Base-by-base conservation (phyloP, 768 basidiomycete genomes). In the Hebeloma cylindrosporum region DNA sequence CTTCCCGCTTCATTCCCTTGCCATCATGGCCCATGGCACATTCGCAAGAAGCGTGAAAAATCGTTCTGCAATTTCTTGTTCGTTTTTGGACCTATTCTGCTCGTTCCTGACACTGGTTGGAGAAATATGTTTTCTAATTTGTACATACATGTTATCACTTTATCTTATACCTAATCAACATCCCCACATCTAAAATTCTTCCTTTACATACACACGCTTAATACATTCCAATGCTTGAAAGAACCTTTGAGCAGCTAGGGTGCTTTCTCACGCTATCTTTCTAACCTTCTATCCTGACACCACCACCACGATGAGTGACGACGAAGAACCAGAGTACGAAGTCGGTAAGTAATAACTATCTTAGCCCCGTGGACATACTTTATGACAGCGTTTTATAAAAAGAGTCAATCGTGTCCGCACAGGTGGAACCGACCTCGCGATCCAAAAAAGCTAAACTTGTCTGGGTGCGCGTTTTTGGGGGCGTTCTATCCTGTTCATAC, bases 341-440 rank as follows among this genome's bases (percentile, higher is more conserved):
- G 82, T 86, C 48, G 83, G 84, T 82, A 45, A 66, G 82, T 67
- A 30, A 37, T 13, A 26, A 14, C 18, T 5, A 36, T 6, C 3
- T 26, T 9, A 51, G 18, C 14, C 16, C 10, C 30, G 1, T 7
- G 43, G 0, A 5, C 37, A 7, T 38, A 43, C 43, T 27, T 35
- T 11, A 38, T 46, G 43, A 14, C 42, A 17, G 34, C 34, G 23
- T 36, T 26, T 22, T 45, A 3, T 23, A 22, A 49, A 4, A 47
- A 85, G 83, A 85, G 59, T 71, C 71, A 16, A 68, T 85, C 30
- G 60, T 70, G 2, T 64, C 68, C 43, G 85, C 85, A 25, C 72
- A 71, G 18, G 72, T 82, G 7, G 72, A 70, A 47, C 18, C 45
- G 18, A 30, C 48, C 6, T 50, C 48, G 22, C 63, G 62, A 40